Evolutionary conservation across 768 basidiomycete genomes (phyloP), one percentile per base, ranked within the genome.

Genomic region (Boletus fagicola): DNA sequence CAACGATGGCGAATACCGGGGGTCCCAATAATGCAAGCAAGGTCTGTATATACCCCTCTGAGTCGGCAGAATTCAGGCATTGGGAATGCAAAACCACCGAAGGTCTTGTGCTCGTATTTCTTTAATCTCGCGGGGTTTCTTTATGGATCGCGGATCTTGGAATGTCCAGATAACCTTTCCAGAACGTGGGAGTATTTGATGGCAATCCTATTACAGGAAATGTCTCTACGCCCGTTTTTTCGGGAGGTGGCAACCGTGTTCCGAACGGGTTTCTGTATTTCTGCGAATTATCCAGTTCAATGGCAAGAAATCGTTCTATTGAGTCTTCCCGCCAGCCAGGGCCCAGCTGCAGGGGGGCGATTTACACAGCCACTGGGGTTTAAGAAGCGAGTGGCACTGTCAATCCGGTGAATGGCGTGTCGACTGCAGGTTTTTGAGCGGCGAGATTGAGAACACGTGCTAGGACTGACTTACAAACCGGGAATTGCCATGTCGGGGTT

Each of bases 401-500:
- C 18, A 39, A 57, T 59, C 59, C 15, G 66, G 64, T 66, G 66
- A 53, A 51, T n/a, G 22, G 39, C 39, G 39, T 39, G 18, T 40
- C 16, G 39, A n/a, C 20, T 28, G 5, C 42, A 18, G 51, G 54
- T 35, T 31, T 61, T 62, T 54, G 48, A 40, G 54, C 50, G 65
- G 63, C 51, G 57, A 10, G 39, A 6, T 4, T 10, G 7, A 3
- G 49, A 13, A 44, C 66, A 67, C 64, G 67, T 68, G 67, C 51
- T 56, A 54, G 6, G 38, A 63, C 16, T 39, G 49, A 64, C 46
- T 56, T 40, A 50, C 46, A 45, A 53, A 49, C 58, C 67, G 67
- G 67, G 51, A 65, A 42, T 60, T 69, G 43, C 67, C 67, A 51
- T 52, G 67, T 67, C 65, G 68, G 67, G 65, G 68, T 55, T 69